Evolutionary conservation across 2,329 filamentous ascomycete genomes (phyloP), one percentile per base, ranked within the genome.

Genomic region (Verticillium dahliae): DNA sequence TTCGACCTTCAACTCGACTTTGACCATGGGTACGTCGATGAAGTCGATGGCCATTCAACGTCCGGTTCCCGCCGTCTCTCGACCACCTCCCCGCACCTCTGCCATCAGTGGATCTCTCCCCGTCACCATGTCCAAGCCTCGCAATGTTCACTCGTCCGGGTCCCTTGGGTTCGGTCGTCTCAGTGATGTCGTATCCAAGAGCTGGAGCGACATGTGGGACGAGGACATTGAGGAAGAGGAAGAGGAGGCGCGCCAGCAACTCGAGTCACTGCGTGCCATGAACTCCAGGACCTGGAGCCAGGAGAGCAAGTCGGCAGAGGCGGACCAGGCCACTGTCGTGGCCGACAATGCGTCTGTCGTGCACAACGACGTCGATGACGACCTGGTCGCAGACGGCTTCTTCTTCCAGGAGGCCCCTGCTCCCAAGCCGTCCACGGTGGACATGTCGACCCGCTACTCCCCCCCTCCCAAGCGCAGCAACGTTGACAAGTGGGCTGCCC

Each of bases 161-260:
- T 87, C 90, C 4, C 85, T 89, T 71, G 85, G 94, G 58, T 94
- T 96, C 72, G 91, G 90, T 59, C 87, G 87, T 70, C 87, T 90
- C 72, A 85, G 86, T 65, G 90, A 94, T 56, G 80, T 84, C 57
- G 91, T 96, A 57, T 97, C 95, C 61, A 98, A 98, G 88, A 98
- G 95, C 81, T 99, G 95, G 95, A 97, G 93, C 71, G 95, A 99
- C 74, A 87, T 98, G 74, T 97, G 92, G 89, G 94, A 98, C 62
- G 94, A 98, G 74, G 94, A 98, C 60, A 79, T 81, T 56, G 92
- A 95, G 70, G 88, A 90, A 66, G 87, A 90, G 65, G 85, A 90
- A 68, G 84, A 89, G 69, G 85, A 89, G 70, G 82, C 82, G 64
- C 76, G 78, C 63, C 84, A 83, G 65, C 85, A 89, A 72, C 78